Conservation (phyloP, 352 stramenopile species). For the Plasmopara muralis region DNA sequence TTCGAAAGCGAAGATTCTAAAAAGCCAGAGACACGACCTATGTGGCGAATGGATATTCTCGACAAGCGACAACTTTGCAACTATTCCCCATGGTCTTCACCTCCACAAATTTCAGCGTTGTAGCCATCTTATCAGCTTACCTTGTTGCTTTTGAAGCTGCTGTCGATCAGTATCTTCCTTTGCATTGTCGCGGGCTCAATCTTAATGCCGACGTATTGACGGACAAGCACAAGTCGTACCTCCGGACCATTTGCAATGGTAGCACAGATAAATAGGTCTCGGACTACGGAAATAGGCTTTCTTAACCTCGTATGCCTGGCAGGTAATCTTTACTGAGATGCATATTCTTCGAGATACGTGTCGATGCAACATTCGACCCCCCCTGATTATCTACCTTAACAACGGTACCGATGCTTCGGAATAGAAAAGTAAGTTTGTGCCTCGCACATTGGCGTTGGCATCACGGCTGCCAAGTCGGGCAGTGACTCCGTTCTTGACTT, state of each 20-base stretch:
- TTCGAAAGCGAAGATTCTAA: no score
- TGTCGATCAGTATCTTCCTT: slow-evolving; percentile 23
- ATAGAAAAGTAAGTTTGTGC: slow-evolving; percentile 34
- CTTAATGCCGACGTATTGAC: slow-evolving; percentile 35
- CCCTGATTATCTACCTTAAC: slow-evolving; percentile 40
- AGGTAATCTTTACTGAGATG: slow-evolving; percentile 25
- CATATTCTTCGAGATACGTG: slow-evolving; percentile 46
- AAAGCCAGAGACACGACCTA: no score
- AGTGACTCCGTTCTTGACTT: slow-evolving; percentile 23
- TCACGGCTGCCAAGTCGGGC: slow-evolving; percentile 14
- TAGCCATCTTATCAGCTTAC: not conserved
- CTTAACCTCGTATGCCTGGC: slow-evolving; percentile 29
- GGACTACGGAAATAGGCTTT: no score
- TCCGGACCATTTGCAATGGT: slow-evolving; percentile 42
- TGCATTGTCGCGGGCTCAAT: slow-evolving; percentile 35
- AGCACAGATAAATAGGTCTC: slow-evolving; percentile 28
- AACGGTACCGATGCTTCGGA: slow-evolving; percentile 23
- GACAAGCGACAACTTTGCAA: no score
- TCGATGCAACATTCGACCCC: slow-evolving; percentile 30
- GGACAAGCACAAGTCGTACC: slow-evolving; percentile 47
- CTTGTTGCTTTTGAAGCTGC: not conserved
- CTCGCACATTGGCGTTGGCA: slow-evolving; percentile 26
- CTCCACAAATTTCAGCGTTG: slow-evolving; percentile 1
- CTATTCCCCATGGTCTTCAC: not conserved
- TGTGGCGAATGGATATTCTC: no score